These are phyloP conservation scores for Raphanus hybrid DNA, from an alignment of 441 rosid species.

Conservation along the genomic window DNA sequence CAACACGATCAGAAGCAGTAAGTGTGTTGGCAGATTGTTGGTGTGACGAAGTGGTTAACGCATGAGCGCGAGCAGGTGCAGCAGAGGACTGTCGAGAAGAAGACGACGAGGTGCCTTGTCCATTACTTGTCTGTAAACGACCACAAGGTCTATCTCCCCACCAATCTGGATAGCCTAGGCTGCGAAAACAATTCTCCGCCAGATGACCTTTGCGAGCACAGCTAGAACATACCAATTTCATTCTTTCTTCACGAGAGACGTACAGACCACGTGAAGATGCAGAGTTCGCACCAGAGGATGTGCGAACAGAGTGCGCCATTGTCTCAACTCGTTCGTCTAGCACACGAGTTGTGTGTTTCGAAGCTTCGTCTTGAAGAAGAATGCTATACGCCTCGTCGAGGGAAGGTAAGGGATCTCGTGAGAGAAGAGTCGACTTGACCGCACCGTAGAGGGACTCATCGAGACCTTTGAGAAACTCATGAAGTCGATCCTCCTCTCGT, in stretches of 20 bases:
- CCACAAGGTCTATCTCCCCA: neutral
- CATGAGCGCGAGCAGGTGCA: too few species aligned
- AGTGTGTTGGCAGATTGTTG: too few species aligned
- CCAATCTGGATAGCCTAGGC: neutral
- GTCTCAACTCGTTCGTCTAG: neutral
- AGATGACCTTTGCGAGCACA: neutral
- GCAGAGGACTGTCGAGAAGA: too few species aligned
- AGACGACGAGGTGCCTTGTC: too few species aligned
- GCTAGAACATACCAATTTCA: neutral
- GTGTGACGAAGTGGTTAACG: too few species aligned
- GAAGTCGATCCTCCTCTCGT: too few species aligned
- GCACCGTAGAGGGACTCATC: neutral
- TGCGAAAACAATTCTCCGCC: neutral
- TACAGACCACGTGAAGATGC: too few species aligned
- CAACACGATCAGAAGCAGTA: neutral
- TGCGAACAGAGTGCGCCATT: neutral
- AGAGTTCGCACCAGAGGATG: too few species aligned
- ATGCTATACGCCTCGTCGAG: neutral
- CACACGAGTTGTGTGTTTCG: neutral
- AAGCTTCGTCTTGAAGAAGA: neutral
- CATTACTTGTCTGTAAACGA: too few species aligned
- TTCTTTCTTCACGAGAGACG: neutral
- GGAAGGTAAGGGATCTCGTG: neutral
- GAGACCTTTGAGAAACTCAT: too few species aligned
- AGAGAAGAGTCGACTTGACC: neutral